These are phyloP conservation scores for Gentiana dahurica DNA, from an alignment of 257 asterid genomes.

Conservation along the genomic window DNA sequence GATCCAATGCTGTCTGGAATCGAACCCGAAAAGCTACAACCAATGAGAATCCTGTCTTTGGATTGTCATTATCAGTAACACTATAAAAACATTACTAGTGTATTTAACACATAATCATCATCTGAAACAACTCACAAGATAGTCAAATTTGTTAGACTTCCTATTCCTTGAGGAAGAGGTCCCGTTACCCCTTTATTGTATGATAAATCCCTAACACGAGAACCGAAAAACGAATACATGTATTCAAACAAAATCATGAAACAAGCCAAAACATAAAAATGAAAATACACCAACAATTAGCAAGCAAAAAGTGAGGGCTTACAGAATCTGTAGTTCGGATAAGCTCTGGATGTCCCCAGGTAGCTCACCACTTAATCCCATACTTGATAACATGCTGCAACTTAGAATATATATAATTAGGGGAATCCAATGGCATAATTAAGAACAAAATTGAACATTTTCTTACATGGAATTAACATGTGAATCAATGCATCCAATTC, in stretches of 20 bases:
- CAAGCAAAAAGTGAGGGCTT: slow-evolving; percentile 14
- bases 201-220: slow-evolving; percentile 63
- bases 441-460: too few species aligned
- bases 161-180: slow-evolving; percentile 53
- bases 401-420: neutral
- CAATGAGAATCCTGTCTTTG: slow-evolving; percentile 51
- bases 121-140: slow-evolving; percentile 55
- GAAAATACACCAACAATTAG: neutral
- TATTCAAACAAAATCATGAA: neutral
- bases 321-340: slow-evolving; percentile 66
- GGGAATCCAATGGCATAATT: too few species aligned
- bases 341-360: slow-evolving; percentile 54
- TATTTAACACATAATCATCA: neutral
- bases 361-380: slow-evolving; percentile 45
- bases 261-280: neutral
- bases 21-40: slow-evolving; percentile 69
- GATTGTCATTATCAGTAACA: neutral
- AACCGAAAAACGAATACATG: slow-evolving; percentile 2
- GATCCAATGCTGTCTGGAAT: slow-evolving; percentile 72
- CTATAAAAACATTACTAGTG: neutral
- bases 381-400: slow-evolving; percentile 58
- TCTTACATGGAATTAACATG: slow-evolving; percentile 48
- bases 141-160: slow-evolving; percentile 42
- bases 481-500: slow-evolving; percentile 36
- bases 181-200: slow-evolving; percentile 62